Evolutionary conservation across 495 filamentous ascomycete genomes (phyloP), one percentile per base, ranked within the genome.

Genomic region (Penicillium cosmopolitanum): DNA sequence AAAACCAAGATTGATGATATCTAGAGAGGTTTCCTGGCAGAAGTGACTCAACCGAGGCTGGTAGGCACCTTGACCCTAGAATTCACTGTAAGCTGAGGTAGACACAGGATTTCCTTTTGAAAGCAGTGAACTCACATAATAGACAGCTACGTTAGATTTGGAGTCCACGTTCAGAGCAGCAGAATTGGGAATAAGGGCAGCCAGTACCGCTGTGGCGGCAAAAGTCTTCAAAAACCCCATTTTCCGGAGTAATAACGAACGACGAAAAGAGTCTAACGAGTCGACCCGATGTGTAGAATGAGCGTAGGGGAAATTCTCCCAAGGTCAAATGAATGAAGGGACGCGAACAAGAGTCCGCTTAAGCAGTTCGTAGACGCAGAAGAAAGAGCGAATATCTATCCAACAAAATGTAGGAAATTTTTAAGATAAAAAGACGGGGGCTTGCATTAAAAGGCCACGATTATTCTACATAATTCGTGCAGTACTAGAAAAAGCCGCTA

Each of bases 1-100:
- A 67, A 91, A 92, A 0, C 76, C 87, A 31, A 91, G 61, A 50
- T 84, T 82, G 65, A 92, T 86, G 48, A 92, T 84, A 63, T 91
- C 89, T 55, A 88, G 74, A 10, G 70, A 75, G 0, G 80, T 67
- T 42, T 87, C 77, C 21, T 81, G 64, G 70, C 88, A 91, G 63
- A 85, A 85, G 36, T 81, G 74, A 23, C 69, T 64, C 1, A 92
- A 78, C 21, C 77, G 77, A 25, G 62, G 55, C 51, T 82, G 80
- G 47, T 72, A 40, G 10, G 51, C 46, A 55, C 80, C 80, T 80
- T 82, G 80, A 13, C 68, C 85, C 85, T 89, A 55, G 54, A 33
- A 36, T 33, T 31, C 1, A 58, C 11, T 25, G 43, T 57, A n/a
- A 58, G 54, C 44, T 50, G 33, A 28, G 33, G 33, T 50, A 15